phyloP scores from a whole-genome alignment of 2,329 filamentous ascomycete genomes.

The Chalaropsis ovoidea region DNA sequence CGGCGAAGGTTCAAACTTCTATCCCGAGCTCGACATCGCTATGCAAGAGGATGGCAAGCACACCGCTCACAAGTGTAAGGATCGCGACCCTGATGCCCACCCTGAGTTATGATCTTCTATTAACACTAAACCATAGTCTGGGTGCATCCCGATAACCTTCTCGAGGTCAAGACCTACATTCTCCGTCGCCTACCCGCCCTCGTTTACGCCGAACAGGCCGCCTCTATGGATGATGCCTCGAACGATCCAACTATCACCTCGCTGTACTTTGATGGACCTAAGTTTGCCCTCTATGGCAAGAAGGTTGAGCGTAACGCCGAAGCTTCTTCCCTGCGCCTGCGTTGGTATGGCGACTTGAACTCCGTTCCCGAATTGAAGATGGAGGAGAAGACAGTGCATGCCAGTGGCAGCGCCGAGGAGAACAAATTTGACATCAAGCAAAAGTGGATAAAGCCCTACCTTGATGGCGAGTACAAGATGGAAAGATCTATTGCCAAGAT shows the following conservation, averaged over 20 bases:
- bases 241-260: conserved; percentile 89
- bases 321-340: conserved; percentile 70
- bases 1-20: conserved; percentile 33
- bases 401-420: conserved; percentile 68
- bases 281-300: conserved; percentile 74
- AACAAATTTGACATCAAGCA: conserved; percentile 78
- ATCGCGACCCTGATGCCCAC: not conserved
- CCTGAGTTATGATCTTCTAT: conserved; percentile 22
- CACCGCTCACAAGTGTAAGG: conserved; percentile 73
- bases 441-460: conserved; percentile 82
- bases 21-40: conserved; percentile 34
- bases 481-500: conserved; percentile 86
- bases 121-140: conserved; percentile 52
- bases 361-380: conserved; percentile 70
- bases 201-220: conserved; percentile 80
- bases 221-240: conserved; percentile 68
- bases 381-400: conserved; percentile 79
- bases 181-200: conserved; percentile 81
- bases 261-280: conserved; percentile 84
- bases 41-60: conserved; percentile 47
- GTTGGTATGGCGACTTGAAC: conserved; percentile 83
- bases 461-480: conserved; percentile 79
- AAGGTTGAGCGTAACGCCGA: conserved; percentile 70
- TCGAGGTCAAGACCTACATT: conserved; percentile 95
- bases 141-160: conserved; percentile 89